These are phyloP conservation scores for Phytophthora tubulina DNA, from an alignment of 352 stramenopile genomes.

Conservation along the genomic window DNA sequence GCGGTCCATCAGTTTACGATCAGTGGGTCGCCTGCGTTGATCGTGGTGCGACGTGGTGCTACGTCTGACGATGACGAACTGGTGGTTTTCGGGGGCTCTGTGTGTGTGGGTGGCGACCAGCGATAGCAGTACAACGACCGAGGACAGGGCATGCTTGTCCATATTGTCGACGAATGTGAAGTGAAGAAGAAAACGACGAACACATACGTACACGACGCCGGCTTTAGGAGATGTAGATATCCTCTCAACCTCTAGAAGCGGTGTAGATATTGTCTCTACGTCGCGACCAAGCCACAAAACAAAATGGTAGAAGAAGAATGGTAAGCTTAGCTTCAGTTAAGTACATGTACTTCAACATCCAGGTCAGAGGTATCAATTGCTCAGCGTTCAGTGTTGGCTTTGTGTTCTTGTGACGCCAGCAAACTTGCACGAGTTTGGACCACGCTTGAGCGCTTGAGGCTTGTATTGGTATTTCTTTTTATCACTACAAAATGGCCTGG, in stretches of 20 bases:
- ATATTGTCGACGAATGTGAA: constrained; percentile 30
- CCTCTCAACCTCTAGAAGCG: too few species aligned
- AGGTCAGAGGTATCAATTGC: constrained; percentile 9
- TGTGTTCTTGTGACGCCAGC: constrained; percentile 2
- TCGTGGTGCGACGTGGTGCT: not conserved
- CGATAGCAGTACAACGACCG: constrained; percentile 13
- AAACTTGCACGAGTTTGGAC: not conserved
- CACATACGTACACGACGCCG: not conserved
- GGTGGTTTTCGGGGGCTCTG: constrained; percentile 4
- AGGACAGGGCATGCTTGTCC: constrained; percentile 19
- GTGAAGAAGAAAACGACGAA: constrained; percentile 21
- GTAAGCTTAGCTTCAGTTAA: constrained; percentile 29
- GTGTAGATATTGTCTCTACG: not conserved
- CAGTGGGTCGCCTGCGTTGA: constrained; percentile 18
- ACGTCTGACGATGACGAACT: constrained; percentile 11
- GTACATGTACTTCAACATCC: constrained; percentile 16
- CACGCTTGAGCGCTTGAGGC: not conserved
- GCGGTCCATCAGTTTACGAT: not conserved
- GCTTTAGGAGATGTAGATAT: not conserved
- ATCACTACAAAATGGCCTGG: constrained; percentile 26
- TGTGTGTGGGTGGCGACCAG: constrained; percentile 6
- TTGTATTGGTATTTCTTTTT: not conserved
- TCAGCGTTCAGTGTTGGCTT: not conserved
- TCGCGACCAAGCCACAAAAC: constrained; percentile 11
- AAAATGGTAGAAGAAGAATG: constrained; percentile 28